Percentiles rank a stretch among this genome's conserved stretches.
phyloP scores from a whole-genome alignment of 805 yeast species.

The Metschnikowia dekortorum region DNA sequence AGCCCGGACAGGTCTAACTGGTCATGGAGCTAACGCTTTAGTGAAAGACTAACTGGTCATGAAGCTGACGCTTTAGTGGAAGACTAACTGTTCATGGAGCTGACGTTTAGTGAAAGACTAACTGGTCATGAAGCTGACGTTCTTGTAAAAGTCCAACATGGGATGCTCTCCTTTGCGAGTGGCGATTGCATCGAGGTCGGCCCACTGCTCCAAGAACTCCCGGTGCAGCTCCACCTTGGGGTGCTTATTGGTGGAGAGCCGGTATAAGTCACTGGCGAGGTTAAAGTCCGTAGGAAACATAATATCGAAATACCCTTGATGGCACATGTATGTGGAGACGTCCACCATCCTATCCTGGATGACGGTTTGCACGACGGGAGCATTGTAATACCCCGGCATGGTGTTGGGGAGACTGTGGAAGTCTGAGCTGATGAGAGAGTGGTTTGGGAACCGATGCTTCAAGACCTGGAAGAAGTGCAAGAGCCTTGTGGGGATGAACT shows the following conservation, averaged over 20 bases:
- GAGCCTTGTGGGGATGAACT: conserved; percentile 76
- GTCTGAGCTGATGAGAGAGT: conserved; percentile 69
- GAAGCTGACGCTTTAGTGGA: conserved; percentile 72
- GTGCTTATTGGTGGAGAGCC: conserved; percentile 56
- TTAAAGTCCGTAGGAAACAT: conserved; percentile 81
- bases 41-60: conserved; percentile 33
- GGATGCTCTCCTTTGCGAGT: conserved; percentile 82
- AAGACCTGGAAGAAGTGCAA: conserved; percentile 61
- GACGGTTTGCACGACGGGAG: conserved; percentile 81
- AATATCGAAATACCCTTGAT: conserved; percentile 82
- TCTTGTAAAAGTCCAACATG: conserved; percentile 69
- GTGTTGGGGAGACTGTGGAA: conserved; percentile 49
- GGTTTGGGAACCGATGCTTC: conserved; percentile 66
- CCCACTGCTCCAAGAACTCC: conserved; percentile 68
- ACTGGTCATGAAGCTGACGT: conserved; percentile 63
- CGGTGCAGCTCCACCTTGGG: conserved; percentile 53
- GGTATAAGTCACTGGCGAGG: conserved; percentile 57
- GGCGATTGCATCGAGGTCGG: conserved; percentile 59
- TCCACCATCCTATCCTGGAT: conserved; percentile 64
- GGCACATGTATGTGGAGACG: conserved; percentile 70
- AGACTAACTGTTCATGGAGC: conserved; percentile 41
- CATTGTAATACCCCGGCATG: conserved; percentile 51
- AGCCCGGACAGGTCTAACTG: no score
- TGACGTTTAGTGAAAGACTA: neutral
- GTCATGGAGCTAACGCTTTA: no score